phyloP scores from a whole-genome alignment of 345 rosid species.

The Salix exigua region DNA sequence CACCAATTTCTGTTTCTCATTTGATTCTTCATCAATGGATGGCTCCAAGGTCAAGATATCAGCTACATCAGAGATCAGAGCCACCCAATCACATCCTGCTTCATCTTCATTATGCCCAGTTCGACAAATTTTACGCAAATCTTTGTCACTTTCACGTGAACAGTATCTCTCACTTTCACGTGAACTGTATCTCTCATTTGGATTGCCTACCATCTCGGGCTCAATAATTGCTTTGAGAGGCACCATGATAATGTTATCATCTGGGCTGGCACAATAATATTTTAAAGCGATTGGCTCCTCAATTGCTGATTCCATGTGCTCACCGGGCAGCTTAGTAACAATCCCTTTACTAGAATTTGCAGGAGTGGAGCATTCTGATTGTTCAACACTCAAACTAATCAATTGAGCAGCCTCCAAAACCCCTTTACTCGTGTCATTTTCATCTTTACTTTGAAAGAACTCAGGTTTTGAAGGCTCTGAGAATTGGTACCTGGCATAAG shows the following conservation, averaged over 20 bases:
- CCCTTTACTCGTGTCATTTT: slow-evolving; percentile 18
- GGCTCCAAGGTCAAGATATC: slow-evolving; percentile 29
- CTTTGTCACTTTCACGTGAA: slow-evolving; percentile 35
- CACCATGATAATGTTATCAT: slow-evolving; percentile 23
- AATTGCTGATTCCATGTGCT: slow-evolving; percentile 26
- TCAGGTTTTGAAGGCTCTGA: slow-evolving; percentile 31
- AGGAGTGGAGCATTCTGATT: slow-evolving; percentile 14
- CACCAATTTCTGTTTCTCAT: slow-evolving; percentile 25
- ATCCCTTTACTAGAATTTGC: slow-evolving; percentile 20
- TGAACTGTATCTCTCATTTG: slow-evolving; percentile 17
- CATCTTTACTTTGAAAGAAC: slow-evolving; percentile 17
- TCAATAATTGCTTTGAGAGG: slow-evolving; percentile 25
- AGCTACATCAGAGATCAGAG: slow-evolving; percentile 35
- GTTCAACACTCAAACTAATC: slow-evolving; percentile 17
- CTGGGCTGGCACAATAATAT: slow-evolving; percentile 23
- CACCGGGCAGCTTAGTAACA: slow-evolving; percentile 21
- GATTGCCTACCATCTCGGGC: slow-evolving; percentile 6
- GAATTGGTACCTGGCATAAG: slow-evolving; percentile 35
- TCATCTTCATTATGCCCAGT: slow-evolving; percentile 28
- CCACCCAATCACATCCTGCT: slow-evolving; percentile 29
- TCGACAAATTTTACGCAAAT: slow-evolving; percentile 35
- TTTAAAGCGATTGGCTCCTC: slow-evolving; percentile 34
- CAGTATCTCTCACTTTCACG: too few species aligned
- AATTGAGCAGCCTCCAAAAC: slow-evolving; percentile 21
- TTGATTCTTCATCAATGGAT: slow-evolving; percentile 9